Conservation (phyloP, 176 grass and related monocot species). For the Musa beccarii region DNA sequence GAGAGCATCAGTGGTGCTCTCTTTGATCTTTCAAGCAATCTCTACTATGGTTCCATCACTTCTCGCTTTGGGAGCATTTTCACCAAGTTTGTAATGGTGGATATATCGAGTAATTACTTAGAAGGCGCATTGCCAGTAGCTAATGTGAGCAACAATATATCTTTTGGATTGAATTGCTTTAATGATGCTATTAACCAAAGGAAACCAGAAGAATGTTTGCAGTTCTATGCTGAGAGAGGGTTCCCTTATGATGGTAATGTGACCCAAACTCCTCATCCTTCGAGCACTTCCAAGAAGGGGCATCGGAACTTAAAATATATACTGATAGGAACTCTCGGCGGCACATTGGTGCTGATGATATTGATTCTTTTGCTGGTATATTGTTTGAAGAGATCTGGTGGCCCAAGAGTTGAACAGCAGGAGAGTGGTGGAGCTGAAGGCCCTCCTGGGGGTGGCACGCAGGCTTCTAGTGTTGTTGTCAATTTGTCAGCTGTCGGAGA, state of each 20-base stretch:
- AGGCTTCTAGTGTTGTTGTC: constrained; percentile 23
- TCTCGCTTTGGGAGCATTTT: constrained; percentile 22
- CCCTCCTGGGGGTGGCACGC: constrained; percentile 38
- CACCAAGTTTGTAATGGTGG: constrained; percentile 41
- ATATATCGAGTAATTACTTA: constrained; percentile 76
- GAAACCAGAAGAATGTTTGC: constrained; percentile 37
- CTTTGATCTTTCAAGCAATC: constrained; percentile 67
- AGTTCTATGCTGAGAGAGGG: constrained; percentile 56
- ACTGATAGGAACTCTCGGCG: constrained; percentile 9
- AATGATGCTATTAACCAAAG: constrained; percentile 39
- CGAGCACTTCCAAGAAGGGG: constrained; percentile 19
- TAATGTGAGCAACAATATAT: constrained; percentile 14
- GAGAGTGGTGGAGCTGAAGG: constrained; percentile 30
- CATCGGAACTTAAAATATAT: constrained; percentile 6
- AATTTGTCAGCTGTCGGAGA: constrained; percentile 29
- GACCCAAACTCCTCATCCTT: not conserved
- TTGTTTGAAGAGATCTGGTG: constrained; percentile 22
- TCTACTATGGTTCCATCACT: constrained; percentile 50
- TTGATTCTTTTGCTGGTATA: constrained; percentile 19
- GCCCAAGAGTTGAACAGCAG: not conserved
- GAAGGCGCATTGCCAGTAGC: constrained; percentile 12
- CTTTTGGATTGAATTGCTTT: constrained; percentile 55
- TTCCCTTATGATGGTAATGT: constrained; percentile 15
- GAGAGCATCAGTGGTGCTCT: constrained; percentile 7
- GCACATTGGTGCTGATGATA: constrained; percentile 24